Conservation (phyloP, 106 monocot genomes). For the Triglochin maritima region DNA sequence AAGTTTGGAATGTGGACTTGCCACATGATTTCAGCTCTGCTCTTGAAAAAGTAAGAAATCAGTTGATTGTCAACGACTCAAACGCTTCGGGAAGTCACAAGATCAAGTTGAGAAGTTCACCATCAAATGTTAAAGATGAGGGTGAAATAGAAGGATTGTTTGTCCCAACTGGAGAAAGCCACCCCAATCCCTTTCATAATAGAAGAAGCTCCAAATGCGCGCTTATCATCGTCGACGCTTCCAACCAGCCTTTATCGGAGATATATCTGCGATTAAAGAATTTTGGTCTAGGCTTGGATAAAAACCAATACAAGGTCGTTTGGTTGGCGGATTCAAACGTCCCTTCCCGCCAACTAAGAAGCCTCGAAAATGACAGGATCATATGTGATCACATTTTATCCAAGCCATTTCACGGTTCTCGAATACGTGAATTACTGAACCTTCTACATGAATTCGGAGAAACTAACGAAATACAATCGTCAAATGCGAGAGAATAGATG, state of each 20-base stretch:
- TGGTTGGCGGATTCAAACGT: conserved; percentile 41
- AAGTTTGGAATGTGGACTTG: conserved; percentile 25
- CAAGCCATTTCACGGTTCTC: conserved; percentile 79
- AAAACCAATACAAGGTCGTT: conserved; percentile 32
- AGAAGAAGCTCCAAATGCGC: conserved; percentile 19
- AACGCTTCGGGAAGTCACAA: background rate
- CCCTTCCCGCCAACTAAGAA: conserved; percentile 13
- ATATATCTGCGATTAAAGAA: conserved; percentile 15
- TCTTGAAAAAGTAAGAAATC: conserved; percentile 27
- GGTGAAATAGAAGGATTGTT: conserved; percentile 8
- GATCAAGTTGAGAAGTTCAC: background rate
- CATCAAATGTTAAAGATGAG: conserved; percentile 2
- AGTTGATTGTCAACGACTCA: background rate
- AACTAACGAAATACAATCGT: conserved; percentile 8
- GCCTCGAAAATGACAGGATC: conserved; percentile 7
- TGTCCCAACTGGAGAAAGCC: conserved; percentile 4
- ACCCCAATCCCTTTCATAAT: conserved; percentile 12
- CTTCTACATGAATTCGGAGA: conserved; percentile 37
- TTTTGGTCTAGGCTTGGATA: conserved; percentile 9
- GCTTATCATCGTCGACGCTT: conserved; percentile 46
- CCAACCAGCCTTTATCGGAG: conserved; percentile 17
- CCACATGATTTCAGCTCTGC: conserved; percentile 23
- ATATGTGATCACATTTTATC: conserved; percentile 39
- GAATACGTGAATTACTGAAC: conserved; percentile 27
- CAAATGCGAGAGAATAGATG: background rate